phyloP scores from a whole-genome alignment of 441 rosid genomes.

The Melianthus villosus region DNA sequence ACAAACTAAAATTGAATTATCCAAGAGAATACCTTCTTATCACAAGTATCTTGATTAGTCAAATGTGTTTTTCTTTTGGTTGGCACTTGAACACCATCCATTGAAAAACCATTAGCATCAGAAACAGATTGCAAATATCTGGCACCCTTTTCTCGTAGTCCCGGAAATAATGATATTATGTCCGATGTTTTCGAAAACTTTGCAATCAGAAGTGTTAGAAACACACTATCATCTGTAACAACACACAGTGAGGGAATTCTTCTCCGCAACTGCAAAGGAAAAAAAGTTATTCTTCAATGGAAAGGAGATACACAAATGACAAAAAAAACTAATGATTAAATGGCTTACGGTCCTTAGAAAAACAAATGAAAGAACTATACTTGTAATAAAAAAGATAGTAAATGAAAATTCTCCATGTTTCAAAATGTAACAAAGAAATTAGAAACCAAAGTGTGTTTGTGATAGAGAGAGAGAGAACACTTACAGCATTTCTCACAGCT shows the following conservation, averaged over 20 bases:
- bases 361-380: too few species aligned
- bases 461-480: constrained; percentile 14
- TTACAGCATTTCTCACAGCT: constrained; percentile 50
- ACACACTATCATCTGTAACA: constrained; percentile 73
- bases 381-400: too few species aligned
- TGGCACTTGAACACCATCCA: constrained; percentile 34
- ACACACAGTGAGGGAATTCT: constrained; percentile 43
- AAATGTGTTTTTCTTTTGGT: constrained; percentile 28
- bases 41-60: constrained; percentile 30
- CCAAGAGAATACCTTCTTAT: constrained; percentile 49
- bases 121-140: constrained; percentile 52
- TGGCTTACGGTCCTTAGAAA: too few species aligned
- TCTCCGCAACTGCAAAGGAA: constrained; percentile 46
- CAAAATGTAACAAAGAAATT: too few species aligned
- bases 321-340: too few species aligned
- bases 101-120: constrained; percentile 41
- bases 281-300: background rate
- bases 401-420: too few species aligned
- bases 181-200: constrained; percentile 31
- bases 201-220: constrained; percentile 41
- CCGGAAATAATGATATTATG: constrained; percentile 56
- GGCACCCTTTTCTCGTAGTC: constrained; percentile 44
- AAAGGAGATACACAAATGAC: too few species aligned
- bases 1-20: too few species aligned
- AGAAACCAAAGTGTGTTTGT: background rate